A percentile compares a stretch with the other conserved stretches of the same genome.
phyloP scores from a whole-genome alignment of 106 monocot genomes.

The Posidonia australis region DNA sequence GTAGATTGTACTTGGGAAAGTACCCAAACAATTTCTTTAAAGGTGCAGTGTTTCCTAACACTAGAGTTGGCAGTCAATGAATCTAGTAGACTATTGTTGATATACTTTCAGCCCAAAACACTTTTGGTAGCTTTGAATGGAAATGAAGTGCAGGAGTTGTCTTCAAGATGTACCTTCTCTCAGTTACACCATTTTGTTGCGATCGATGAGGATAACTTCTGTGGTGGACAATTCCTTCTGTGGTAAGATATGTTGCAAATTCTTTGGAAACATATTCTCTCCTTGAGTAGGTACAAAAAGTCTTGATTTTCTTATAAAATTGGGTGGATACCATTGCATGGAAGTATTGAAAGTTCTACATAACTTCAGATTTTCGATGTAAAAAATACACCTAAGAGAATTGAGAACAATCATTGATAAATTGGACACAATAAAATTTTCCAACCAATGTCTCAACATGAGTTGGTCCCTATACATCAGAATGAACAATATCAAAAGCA shows the following conservation, averaged over 20 bases:
- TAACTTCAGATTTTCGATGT: not conserved
- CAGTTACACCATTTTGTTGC: not conserved
- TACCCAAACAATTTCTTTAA: not conserved
- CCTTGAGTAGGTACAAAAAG: not conserved
- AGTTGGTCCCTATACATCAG: constrained; percentile 4
- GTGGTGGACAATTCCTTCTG: not conserved
- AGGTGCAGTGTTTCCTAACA: not conserved
- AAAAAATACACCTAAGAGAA: constrained; percentile 6
- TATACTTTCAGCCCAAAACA: not conserved
- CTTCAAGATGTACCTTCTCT: not conserved
- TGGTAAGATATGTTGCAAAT: not conserved
- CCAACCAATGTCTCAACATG: not conserved
- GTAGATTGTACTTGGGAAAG: constrained; percentile 2
- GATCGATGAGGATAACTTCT: not conserved
- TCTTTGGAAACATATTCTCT: not conserved
- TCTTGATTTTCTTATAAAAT: constrained; percentile 8
- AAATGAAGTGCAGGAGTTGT: not conserved
- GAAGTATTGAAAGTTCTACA: not conserved
- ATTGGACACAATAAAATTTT: constrained; percentile 2
- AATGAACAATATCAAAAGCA: constrained; percentile 9
- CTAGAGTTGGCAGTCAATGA: not conserved
- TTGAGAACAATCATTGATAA: not conserved
- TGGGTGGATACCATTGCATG: not conserved
- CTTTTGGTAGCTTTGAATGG: not conserved
- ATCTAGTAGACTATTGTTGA: not conserved